phyloP scores from a whole-genome alignment of 2,329 filamentous ascomycete species.

The Nemania serpens region DNA sequence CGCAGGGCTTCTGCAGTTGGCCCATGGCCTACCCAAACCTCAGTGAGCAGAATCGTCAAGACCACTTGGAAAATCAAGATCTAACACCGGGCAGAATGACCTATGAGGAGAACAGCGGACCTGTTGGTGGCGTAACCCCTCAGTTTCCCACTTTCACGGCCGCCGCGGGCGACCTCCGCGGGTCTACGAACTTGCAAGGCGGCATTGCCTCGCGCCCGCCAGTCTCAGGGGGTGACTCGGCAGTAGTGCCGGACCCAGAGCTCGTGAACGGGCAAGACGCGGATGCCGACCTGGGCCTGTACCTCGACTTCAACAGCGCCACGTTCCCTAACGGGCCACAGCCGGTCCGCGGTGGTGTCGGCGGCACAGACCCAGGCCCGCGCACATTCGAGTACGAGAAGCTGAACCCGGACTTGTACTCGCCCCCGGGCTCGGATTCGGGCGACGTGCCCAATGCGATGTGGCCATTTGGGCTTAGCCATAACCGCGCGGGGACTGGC shows the following conservation, averaged over 20 bases:
- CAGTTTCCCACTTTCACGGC: conserved; percentile 46
- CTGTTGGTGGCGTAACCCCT: conserved; percentile 48
- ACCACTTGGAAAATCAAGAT: neutral
- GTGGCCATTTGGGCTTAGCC: conserved; percentile 60
- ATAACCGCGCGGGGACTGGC: conserved; percentile 52
- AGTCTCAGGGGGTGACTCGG: conserved; percentile 45
- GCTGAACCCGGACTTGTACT: conserved; percentile 58
- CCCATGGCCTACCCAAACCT: conserved; percentile 25
- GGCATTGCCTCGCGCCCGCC: conserved; percentile 46
- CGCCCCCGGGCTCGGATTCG: conserved; percentile 58
- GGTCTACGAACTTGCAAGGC: conserved; percentile 46
- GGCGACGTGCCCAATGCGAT: conserved; percentile 52
- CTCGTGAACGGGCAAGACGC: conserved; percentile 57
- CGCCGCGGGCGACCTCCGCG: conserved; percentile 48
- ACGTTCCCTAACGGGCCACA: conserved; percentile 48
- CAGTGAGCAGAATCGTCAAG: conserved; percentile 17
- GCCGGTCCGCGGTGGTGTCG: conserved; percentile 57
- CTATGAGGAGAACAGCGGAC: conserved; percentile 49
- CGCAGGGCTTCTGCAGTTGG: conserved; percentile 25
- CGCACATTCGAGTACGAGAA: conserved; percentile 56
- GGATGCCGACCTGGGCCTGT: conserved; percentile 54
- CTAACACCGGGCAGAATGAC: conserved; percentile 42
- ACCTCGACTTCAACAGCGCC: conserved; percentile 57
- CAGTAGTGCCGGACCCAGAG: conserved; percentile 45
- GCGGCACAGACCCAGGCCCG: conserved; percentile 58